phyloP scores from a whole-genome alignment of 768 basidiomycete species.

The Rhizopogon vesiculosus region DNA sequence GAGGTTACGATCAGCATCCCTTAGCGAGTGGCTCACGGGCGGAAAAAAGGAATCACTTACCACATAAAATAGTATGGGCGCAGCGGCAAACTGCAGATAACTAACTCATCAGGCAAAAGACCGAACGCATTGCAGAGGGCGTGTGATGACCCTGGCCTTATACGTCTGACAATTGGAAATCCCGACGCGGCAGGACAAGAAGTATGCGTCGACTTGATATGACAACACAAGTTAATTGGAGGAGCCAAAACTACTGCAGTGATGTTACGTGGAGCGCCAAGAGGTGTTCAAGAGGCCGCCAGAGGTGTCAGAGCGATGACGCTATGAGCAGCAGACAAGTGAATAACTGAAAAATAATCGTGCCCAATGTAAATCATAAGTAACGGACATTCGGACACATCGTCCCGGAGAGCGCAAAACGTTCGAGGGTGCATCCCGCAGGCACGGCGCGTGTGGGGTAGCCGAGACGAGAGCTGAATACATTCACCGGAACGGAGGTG shows the following conservation, averaged over 20 bases:
- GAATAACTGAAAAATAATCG: neutral
- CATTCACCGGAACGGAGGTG: neutral
- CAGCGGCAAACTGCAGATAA: neutral
- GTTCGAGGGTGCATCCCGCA: slow-evolving; percentile 1
- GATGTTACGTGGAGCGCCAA: neutral
- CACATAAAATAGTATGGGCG: neutral
- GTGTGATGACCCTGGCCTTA: neutral
- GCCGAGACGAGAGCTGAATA: neutral
- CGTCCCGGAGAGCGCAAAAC: neutral
- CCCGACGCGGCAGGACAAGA: neutral
- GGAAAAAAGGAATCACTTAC: neutral
- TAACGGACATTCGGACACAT: neutral
- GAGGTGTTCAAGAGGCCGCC: neutral
- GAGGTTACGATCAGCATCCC: neutral
- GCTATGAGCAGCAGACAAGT: neutral
- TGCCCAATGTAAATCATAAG: neutral
- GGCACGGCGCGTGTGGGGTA: neutral
- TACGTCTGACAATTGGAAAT: neutral
- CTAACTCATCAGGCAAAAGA: neutral
- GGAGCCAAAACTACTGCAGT: neutral
- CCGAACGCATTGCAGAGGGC: slow-evolving; percentile 2
- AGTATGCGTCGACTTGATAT: neutral
- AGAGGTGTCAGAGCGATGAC: neutral
- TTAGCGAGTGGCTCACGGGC: neutral
- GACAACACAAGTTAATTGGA: neutral